These are phyloP conservation scores for Diaporthe citrichinensis DNA, from an alignment of 2,329 filamentous ascomycete genomes.

Conservation along the genomic window DNA sequence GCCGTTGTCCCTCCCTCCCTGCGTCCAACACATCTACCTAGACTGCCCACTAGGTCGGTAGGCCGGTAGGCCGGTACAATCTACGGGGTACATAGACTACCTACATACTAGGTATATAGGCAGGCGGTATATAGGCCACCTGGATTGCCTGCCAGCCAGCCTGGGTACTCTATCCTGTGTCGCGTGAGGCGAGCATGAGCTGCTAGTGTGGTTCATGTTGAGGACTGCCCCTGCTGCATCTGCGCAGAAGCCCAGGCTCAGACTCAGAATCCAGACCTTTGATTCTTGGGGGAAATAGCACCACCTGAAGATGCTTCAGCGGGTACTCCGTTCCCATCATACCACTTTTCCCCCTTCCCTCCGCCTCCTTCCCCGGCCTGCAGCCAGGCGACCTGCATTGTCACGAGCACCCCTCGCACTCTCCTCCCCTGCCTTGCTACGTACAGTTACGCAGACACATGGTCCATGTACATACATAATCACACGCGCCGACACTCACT, in stretches of 20 bases:
- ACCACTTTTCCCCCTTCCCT: slow-evolving; percentile 3
- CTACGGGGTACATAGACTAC: not conserved
- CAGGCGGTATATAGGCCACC: not conserved
- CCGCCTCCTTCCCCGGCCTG: slow-evolving; percentile 16
- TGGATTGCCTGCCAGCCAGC: not conserved
- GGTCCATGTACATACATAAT: not conserved
- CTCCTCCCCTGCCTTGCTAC: slow-evolving; percentile 3
- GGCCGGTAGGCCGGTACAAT: not conserved
- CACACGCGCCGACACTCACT: too few species aligned
- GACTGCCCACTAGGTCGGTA: not conserved
- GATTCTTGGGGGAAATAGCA: slow-evolving; percentile 5
- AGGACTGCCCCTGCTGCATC: not conserved
- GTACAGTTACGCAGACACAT: not conserved
- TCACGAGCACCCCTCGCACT: slow-evolving; percentile 30
- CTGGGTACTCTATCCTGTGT: slow-evolving; percentile 1
- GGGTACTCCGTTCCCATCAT: slow-evolving; percentile 19
- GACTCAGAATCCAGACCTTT: slow-evolving; percentile 16
- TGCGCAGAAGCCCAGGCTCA: not conserved
- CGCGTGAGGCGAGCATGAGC: slow-evolving; percentile 24
- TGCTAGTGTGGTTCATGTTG: slow-evolving; percentile 27
- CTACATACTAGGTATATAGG: not conserved
- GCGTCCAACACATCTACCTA: not conserved
- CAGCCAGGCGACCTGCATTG: slow-evolving; percentile 21
- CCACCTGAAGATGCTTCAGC: slow-evolving; percentile 11
- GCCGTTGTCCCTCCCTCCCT: not conserved